Percentiles rank a stretch among this genome's conserved stretches.
Evolutionary conservation across 805 yeast genomes (phyloP).

Genomic region (Spathaspora hagerdaliae): DNA sequence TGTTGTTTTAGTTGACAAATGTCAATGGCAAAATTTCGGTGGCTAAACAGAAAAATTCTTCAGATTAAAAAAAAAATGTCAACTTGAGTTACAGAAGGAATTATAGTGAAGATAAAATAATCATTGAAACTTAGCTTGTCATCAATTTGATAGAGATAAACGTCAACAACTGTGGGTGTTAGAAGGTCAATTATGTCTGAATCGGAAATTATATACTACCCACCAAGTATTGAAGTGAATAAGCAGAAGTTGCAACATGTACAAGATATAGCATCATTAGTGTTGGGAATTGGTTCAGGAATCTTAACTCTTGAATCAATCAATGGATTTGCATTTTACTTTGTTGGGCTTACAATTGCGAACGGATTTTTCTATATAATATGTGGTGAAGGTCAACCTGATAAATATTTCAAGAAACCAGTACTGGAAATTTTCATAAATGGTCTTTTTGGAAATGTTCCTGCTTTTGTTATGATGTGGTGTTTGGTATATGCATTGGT

Average conservation of each 20-base stretch:
- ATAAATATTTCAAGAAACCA: conserved; percentile 25
- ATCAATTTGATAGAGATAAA: no score
- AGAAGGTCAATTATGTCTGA: conserved; percentile 1
- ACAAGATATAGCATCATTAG: conserved; percentile 35
- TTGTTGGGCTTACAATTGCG: conserved; percentile 28
- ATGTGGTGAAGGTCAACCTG: conserved; percentile 29
- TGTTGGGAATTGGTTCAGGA: conserved; percentile 39
- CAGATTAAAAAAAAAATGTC: no score
- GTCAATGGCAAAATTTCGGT: no score
- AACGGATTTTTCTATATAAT: conserved; percentile 24
- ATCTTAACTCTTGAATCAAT: conserved; percentile 33
- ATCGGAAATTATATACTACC: conserved; percentile 16
- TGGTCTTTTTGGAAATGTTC: conserved; percentile 27
- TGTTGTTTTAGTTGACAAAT: no score
- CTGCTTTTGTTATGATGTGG: conserved; percentile 47
- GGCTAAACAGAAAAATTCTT: no score
- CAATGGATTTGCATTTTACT: conserved; percentile 32
- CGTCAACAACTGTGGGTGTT: background rate
- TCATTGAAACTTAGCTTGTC: no score
- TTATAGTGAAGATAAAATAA: no score
- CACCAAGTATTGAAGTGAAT: conserved; percentile 27
- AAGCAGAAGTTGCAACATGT: conserved; percentile 24
- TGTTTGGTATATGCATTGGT: conserved; percentile 42
- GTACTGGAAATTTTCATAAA: conserved; percentile 28
- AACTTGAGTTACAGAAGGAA: no score